These are phyloP conservation scores for Lophiostoma macrostomum DNA, from an alignment of 495 filamentous ascomycete genomes.

Conservation along the genomic window DNA sequence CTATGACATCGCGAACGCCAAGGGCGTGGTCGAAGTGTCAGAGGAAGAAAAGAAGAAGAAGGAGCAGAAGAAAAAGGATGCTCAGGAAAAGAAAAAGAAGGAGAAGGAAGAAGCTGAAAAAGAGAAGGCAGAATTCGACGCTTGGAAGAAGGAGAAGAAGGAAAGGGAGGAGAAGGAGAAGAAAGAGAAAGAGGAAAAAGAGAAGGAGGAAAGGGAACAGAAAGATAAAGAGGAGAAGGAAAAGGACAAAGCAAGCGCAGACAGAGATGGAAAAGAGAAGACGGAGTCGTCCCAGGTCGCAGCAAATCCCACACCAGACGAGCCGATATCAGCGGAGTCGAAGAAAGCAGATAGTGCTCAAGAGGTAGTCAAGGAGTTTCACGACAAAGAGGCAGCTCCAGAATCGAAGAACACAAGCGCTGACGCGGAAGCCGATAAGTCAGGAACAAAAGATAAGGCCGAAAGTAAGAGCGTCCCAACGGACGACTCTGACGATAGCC, in stretches of 20 bases:
- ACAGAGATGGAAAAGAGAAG: constrained; percentile 1
- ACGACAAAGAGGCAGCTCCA: no score
- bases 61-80: constrained; percentile 26
- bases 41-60: constrained; percentile 28
- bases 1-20: constrained; percentile 33
- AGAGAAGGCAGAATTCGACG: constrained; percentile 24
- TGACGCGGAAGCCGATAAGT: no score
- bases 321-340: no score
- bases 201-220: constrained; percentile 6
- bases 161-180: constrained; percentile 18
- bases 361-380: no score
- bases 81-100: constrained; percentile 31
- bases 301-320: no score
- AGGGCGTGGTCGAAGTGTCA: constrained; percentile 26
- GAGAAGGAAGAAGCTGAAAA: constrained; percentile 28
- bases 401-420: no score
- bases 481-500: neutral
- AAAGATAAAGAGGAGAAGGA: constrained; percentile 1
- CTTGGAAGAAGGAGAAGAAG: constrained; percentile 28
- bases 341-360: no score
- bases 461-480: neutral
- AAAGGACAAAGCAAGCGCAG: no score
- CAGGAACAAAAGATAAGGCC: neutral
- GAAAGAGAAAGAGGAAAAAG: constrained; percentile 15
- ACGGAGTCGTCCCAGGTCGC: no score